A percentile compares a stretch with the other conserved stretches of the same genome.
Evolutionary conservation across 2,329 filamentous ascomycete genomes (phyloP).

Genomic region (Arthrobotrys conoides): DNA sequence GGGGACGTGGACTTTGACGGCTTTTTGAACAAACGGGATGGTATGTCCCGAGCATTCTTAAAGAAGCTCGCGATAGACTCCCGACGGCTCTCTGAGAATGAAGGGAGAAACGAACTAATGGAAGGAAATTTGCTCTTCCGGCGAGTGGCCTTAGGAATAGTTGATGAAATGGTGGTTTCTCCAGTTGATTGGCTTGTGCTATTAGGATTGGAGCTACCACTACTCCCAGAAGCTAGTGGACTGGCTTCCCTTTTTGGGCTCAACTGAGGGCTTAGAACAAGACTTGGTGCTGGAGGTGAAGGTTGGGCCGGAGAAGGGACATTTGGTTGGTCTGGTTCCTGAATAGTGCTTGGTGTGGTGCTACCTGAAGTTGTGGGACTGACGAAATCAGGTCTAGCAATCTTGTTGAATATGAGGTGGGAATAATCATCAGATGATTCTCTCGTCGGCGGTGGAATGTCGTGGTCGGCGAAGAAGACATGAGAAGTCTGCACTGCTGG

Average conservation of each 20-base stretch:
- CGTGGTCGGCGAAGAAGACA: slow-evolving; percentile 32
- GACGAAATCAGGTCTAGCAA: neutral
- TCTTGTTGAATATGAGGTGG: neutral
- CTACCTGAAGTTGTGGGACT: slow-evolving; percentile 11
- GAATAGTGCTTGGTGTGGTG: neutral
- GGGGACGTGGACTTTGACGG: neutral
- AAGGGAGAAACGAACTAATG: slow-evolving; percentile 5
- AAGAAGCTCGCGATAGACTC: slow-evolving; percentile 23
- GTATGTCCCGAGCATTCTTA: slow-evolving; percentile 18
- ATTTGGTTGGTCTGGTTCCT: slow-evolving; percentile 15
- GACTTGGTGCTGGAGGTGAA: slow-evolving; percentile 38
- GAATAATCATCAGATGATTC: too few relatives aligned
- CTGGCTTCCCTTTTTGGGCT: neutral
- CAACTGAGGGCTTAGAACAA: slow-evolving; percentile 29
- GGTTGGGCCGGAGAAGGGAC: slow-evolving; percentile 27
- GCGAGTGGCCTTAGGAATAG: neutral
- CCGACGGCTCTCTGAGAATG: neutral
- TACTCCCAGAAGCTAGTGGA: slow-evolving; percentile 12
- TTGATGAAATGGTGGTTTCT: slow-evolving; percentile 4
- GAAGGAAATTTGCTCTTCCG: slow-evolving; percentile 22
- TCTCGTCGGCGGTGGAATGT: neutral
- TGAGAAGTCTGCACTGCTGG: slow-evolving; percentile 45
- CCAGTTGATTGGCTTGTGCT: neutral
- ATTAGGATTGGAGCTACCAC: neutral
- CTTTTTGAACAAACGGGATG: slow-evolving; percentile 32